These are phyloP conservation scores for Chamaecyparis obtusa DNA, from an alignment of 75 land plant species.

Conservation along the genomic window DNA sequence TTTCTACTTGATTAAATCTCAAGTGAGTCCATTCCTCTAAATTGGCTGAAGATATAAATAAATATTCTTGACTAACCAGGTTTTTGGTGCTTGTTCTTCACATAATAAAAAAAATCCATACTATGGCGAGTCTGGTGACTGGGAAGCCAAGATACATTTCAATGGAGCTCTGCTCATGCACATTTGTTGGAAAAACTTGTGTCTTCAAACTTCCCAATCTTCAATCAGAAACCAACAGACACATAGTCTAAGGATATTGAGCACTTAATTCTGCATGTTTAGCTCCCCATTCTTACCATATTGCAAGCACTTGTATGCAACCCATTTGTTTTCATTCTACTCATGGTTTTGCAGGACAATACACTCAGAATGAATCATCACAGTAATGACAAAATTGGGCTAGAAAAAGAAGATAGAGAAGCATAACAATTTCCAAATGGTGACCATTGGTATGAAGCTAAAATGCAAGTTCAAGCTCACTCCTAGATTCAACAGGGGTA, in stretches of 20 bases:
- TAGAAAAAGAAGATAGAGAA: background rate
- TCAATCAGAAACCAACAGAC: background rate
- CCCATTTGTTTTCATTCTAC: background rate
- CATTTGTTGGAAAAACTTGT: background rate
- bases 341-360: background rate
- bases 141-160: background rate
- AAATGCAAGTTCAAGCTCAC: slow-evolving; percentile 12
- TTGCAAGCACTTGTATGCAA: background rate
- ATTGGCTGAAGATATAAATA: background rate
- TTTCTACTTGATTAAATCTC: background rate
- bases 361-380: background rate
- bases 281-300: background rate
- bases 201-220: background rate
- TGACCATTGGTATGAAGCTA: background rate
- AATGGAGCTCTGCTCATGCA: background rate
- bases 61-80: background rate
- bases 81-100: background rate
- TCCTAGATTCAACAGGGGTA: slow-evolving; percentile 12
- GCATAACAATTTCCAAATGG: background rate
- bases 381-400: background rate
- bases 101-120: background rate
- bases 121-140: background rate
- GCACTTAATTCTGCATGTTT: background rate
- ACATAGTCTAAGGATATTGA: background rate
- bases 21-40: background rate